A percentile compares a stretch with the other conserved stretches of the same genome.
Conservation (phyloP, 495 filamentous ascomycete genomes). For the Annulohypoxylon bovei region DNA sequence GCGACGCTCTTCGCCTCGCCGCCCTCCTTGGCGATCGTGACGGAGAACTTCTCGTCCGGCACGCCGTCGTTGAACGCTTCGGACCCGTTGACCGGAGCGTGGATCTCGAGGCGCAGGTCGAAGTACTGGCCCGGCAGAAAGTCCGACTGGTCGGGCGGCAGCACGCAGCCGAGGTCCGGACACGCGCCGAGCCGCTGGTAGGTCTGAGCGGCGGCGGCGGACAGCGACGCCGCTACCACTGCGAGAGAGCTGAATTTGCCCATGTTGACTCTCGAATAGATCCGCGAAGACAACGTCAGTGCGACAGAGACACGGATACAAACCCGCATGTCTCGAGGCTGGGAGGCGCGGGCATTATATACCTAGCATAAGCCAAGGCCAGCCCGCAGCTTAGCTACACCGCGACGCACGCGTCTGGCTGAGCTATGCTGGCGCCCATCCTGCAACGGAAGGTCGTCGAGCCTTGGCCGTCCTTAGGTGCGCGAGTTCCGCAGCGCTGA, state of each 20-base stretch:
- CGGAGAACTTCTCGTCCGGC: slow-evolving; percentile 74
- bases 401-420: slow-evolving; percentile 13
- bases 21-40: slow-evolving; percentile 71
- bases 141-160: slow-evolving; percentile 80
- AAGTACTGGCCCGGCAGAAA: slow-evolving; percentile 80
- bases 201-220: slow-evolving; percentile 65
- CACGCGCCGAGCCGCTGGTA: slow-evolving; percentile 76
- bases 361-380: background rate
- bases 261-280: slow-evolving; percentile 24
- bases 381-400: slow-evolving; percentile 6
- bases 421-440: slow-evolving; percentile 23
- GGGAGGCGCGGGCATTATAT: slow-evolving; percentile 16
- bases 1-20: slow-evolving; percentile 57
- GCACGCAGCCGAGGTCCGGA: slow-evolving; percentile 75
- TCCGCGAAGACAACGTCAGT: background rate
- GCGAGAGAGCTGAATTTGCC: slow-evolving; percentile 42
- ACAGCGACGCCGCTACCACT: slow-evolving; percentile 48
- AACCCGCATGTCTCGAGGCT: background rate
- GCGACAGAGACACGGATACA: slow-evolving; percentile 1
- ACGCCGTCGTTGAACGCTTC: slow-evolving; percentile 67
- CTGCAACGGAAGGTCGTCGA: slow-evolving; percentile 35
- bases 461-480: slow-evolving; percentile 30
- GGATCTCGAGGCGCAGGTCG: slow-evolving; percentile 79
- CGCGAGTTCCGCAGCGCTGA: slow-evolving; percentile 10
- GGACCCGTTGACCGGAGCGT: slow-evolving; percentile 78